These are phyloP conservation scores for Ustilago vetiveriae DNA, from an alignment of 1,284 basidiomycete genomes.

Conservation along the genomic window DNA sequence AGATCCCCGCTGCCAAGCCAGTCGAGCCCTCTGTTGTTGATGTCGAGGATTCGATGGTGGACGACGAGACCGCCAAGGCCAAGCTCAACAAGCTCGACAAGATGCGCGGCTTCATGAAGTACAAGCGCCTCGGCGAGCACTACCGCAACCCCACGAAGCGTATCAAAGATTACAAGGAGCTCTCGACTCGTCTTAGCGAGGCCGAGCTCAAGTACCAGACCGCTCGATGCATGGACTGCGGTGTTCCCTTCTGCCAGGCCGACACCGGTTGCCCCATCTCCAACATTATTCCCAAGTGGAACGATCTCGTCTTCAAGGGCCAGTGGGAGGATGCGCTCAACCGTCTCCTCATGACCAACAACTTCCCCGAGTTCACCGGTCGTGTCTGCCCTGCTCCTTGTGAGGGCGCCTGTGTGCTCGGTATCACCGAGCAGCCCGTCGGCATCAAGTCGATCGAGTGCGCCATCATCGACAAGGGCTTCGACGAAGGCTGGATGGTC, in stretches of 20 bases:
- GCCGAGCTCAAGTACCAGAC: conserved; percentile 66
- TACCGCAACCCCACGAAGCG: conserved; percentile 62
- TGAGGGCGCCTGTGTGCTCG: conserved; percentile 64
- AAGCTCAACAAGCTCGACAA: conserved; percentile 64
- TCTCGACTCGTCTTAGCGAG: conserved; percentile 61
- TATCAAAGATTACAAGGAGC: conserved; percentile 64
- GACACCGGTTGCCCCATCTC: conserved; percentile 65
- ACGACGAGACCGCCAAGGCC: conserved; percentile 62
- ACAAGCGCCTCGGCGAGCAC: conserved; percentile 64
- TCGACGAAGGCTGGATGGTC: conserved; percentile 63
- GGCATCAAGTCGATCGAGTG: conserved; percentile 65
- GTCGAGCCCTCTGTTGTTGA: conserved; percentile 60
- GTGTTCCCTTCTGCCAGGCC: conserved; percentile 66
- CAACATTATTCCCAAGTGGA: conserved; percentile 66
- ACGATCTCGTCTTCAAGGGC: conserved; percentile 66
- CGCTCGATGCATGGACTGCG: conserved; percentile 66
- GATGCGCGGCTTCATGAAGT: conserved; percentile 66
- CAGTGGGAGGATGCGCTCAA: conserved; percentile 65
- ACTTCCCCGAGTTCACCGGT: conserved; percentile 66
- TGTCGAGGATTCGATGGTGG: conserved; percentile 65
- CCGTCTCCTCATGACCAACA: conserved; percentile 65
- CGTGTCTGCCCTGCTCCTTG: conserved; percentile 66
- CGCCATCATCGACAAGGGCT: conserved; percentile 66
- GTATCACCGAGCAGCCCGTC: conserved; percentile 63
- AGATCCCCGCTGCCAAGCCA: conserved; percentile 47